Base-by-base conservation (phyloP, 2,329 filamentous ascomycete species). In the Colletotrichum tanaceti region DNA sequence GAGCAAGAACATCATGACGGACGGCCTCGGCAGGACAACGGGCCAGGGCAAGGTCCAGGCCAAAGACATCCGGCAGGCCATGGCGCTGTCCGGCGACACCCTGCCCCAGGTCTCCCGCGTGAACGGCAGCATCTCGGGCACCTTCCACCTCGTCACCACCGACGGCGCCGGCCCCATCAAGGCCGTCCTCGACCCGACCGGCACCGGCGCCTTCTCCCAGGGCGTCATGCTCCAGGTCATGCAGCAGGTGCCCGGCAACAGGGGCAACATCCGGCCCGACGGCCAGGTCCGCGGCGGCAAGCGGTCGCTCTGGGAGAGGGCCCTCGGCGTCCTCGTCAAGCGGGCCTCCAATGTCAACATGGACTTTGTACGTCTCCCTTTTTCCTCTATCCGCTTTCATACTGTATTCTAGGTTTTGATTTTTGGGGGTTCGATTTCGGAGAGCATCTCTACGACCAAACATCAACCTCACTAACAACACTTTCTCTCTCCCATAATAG, bases 101-200 rank as follows among this genome's bases (percentile, higher is more conserved):
- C 77, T 83, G 5, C 80, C 81, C 9, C 80, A 83, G 73, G 76
- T 82, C 59, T 78, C 77, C 38, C 55, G 72, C 49, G 70, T 71
- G 14, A 74, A 74, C 49, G 80, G 79, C 59, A 73, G 73, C 59
- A 73, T 82, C 65, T 73, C 74, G 11, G 80, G 79, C 49, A 76
- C 73, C 55, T 79, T 74, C 58, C 80, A 81, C 73, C 75, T 82
- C 63, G 80, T 82, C 47, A 82, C 80, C 44, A 77, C 79, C 1
- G 81, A 82, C 63, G 80, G 80, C 57, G 79, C 79, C 14, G 81
- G 80, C 10, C 79, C 80, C 3, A 60, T 80, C 70, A 66, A 76
- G 53, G 79, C 79, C 28, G 75, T 81, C 22, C 70, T 83, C 32
- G 81, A 80, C 72, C 57, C 78, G 14, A 80, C 79, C 1, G 80